phyloP scores from a whole-genome alignment of 192 early-diverging fungal genomes.

The Backusella mclennaniae region DNA sequence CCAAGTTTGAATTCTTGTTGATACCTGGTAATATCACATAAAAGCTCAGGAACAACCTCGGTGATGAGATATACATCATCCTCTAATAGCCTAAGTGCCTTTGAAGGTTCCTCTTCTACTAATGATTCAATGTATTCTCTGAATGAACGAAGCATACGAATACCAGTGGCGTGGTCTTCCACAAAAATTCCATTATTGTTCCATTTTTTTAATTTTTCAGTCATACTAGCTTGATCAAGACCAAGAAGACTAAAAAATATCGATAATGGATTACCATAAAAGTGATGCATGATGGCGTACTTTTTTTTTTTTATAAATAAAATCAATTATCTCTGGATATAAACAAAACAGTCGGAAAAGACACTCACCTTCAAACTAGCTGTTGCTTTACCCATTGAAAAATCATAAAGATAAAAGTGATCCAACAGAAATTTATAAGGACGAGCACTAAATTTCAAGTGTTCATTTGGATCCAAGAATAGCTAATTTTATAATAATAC shows the following conservation, averaged over 20 bases:
- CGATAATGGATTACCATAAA: constrained; percentile 82
- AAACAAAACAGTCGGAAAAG: not conserved
- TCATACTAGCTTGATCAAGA: not conserved
- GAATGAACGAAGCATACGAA: constrained; percentile 73
- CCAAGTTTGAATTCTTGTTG: constrained; percentile 60
- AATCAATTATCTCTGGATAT: not conserved
- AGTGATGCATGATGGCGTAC: constrained; percentile 87
- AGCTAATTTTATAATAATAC: constrained; percentile 33
- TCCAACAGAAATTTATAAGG: constrained; percentile 78
- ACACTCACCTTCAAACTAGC: constrained; percentile 63
- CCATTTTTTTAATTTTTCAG: constrained; percentile 7
- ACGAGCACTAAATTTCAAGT: constrained; percentile 64
- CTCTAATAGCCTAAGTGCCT: constrained; percentile 47
- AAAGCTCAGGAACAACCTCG: constrained; percentile 46
- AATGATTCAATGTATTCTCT: constrained; percentile 51
- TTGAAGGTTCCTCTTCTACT: constrained; percentile 35
- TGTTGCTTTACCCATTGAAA: constrained; percentile 76
- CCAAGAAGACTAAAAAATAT: constrained; percentile 20
- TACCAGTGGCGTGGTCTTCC: constrained; percentile 57
- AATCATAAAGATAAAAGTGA: constrained; percentile 76
- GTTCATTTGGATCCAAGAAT: constrained; percentile 51
- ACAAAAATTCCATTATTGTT: constrained; percentile 27
- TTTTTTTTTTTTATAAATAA: constrained; percentile 27
- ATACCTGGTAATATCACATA: constrained; percentile 50
- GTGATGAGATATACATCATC: constrained; percentile 61